A percentile compares a stretch with the other conserved stretches of the same genome.
Evolutionary conservation across 495 filamentous ascomycete species (phyloP).

Genomic region (Neurospora sp.): DNA sequence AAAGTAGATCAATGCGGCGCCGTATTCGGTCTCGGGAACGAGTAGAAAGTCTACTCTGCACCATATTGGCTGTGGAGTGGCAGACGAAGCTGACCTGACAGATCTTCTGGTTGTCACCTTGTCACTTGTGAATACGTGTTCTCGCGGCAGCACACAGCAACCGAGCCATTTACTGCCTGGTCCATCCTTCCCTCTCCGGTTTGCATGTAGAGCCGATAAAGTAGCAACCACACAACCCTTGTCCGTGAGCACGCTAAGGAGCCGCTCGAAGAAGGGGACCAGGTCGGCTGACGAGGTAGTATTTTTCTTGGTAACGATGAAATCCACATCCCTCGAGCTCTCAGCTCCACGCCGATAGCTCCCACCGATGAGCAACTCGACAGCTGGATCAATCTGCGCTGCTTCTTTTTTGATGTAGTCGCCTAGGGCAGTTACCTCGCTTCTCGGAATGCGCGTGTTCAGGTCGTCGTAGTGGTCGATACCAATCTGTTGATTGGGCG

Average conservation of each 20-base stretch:
- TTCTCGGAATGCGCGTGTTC: constrained; percentile 67
- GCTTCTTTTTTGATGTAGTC: constrained; percentile 55
- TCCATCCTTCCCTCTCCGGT: constrained; percentile 17
- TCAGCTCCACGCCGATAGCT: constrained; percentile 76
- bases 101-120: constrained; percentile 3
- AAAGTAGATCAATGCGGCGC: constrained; percentile 89
- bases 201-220: constrained; percentile 29
- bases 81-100: background rate
- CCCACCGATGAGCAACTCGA: constrained; percentile 64
- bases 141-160: constrained; percentile 55
- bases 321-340: constrained; percentile 73
- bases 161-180: constrained; percentile 76
- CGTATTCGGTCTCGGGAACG: constrained; percentile 71
- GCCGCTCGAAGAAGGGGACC: constrained; percentile 50
- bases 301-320: constrained; percentile 68
- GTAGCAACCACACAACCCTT: constrained; percentile 48
- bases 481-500: constrained; percentile 64
- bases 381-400: constrained; percentile 44
- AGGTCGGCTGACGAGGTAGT: constrained; percentile 50
- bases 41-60: constrained; percentile 80
- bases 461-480: constrained; percentile 80
- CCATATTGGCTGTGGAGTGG: constrained; percentile 41
- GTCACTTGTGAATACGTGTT: constrained; percentile 2
- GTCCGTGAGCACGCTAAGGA: constrained; percentile 52
- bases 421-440: constrained; percentile 64